phyloP scores from a whole-genome alignment of 345 rosid species.

The Pugionium dolabratum region DNA sequence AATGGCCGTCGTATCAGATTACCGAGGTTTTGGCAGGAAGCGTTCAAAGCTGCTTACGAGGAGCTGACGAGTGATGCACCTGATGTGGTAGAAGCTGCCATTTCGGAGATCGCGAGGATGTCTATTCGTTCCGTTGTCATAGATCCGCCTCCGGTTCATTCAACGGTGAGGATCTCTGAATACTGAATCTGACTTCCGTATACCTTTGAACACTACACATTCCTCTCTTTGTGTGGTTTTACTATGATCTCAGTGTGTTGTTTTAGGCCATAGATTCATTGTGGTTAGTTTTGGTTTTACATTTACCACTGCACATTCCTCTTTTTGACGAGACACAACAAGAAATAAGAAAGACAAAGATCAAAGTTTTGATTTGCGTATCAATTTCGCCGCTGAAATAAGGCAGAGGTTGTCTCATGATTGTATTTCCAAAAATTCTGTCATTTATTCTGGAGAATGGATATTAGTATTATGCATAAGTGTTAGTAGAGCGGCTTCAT shows the following conservation, averaged over 20 bases:
- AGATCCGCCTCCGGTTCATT: slow-evolving; percentile 64
- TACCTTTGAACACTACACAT: not conserved
- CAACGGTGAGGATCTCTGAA: slow-evolving; percentile 48
- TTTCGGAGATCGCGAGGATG: slow-evolving; percentile 78
- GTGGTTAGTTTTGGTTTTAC: not conserved
- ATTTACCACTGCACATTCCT: no score
- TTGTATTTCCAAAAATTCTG: no score
- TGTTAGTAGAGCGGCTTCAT: not conserved
- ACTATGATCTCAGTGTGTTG: not conserved
- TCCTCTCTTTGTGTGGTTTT: not conserved
- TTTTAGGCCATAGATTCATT: not conserved
- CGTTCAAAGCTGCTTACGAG: slow-evolving; percentile 79
- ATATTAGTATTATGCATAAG: not conserved
- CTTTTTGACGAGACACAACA: not conserved
- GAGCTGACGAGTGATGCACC: slow-evolving; percentile 68
- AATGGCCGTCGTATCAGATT: slow-evolving; percentile 71
- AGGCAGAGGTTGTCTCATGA: no score
- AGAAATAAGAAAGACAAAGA: not conserved
- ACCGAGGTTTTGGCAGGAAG: slow-evolving; percentile 78
- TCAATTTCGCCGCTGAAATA: no score
- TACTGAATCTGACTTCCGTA: not conserved
- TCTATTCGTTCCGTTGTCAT: slow-evolving; percentile 58
- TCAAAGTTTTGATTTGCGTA: not conserved
- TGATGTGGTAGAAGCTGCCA: slow-evolving; percentile 60
- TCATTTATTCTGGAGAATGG: no score